These are phyloP conservation scores for Apophysomyces sp. DNA, from an alignment of 371 early-diverging fungal species.

Conservation along the genomic window DNA sequence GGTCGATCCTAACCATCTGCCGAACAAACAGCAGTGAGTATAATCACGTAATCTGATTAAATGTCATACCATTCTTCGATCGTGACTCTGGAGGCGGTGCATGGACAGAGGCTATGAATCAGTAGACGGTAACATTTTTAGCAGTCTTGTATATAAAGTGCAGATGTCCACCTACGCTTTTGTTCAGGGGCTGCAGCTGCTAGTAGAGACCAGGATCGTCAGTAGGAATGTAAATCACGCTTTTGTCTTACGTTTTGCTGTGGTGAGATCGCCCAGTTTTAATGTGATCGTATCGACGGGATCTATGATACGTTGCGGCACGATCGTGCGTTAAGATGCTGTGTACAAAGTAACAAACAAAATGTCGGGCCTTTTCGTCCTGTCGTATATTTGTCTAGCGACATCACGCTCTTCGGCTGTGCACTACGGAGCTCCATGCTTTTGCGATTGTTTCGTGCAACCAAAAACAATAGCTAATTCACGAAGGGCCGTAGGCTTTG, in stretches of 20 bases:
- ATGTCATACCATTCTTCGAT: not conserved
- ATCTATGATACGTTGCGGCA: slow-evolving; percentile 5
- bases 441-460: not conserved
- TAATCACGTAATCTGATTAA: not conserved
- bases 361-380: not conserved
- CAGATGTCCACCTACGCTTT: not conserved
- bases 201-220: not conserved
- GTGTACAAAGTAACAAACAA: not conserved
- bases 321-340: slow-evolving; percentile 1
- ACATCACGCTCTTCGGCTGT: not conserved
- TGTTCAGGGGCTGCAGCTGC: not conserved
- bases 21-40: not conserved
- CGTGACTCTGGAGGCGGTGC: not conserved
- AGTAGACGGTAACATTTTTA: too few species aligned
- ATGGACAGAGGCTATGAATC: too few species aligned
- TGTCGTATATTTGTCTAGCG: not conserved
- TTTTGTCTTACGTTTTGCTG: slow-evolving; percentile 22
- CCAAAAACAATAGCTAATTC: not conserved
- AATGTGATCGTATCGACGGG: slow-evolving; percentile 26
- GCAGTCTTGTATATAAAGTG: too few species aligned
- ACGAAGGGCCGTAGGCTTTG: not conserved
- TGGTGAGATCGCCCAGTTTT: slow-evolving; percentile 32
- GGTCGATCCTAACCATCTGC: too few species aligned
- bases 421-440: not conserved
- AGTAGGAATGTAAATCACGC: not conserved